Conservation (phyloP, 495 filamentous ascomycete genomes). For the Talaromyces thailandensis region DNA sequence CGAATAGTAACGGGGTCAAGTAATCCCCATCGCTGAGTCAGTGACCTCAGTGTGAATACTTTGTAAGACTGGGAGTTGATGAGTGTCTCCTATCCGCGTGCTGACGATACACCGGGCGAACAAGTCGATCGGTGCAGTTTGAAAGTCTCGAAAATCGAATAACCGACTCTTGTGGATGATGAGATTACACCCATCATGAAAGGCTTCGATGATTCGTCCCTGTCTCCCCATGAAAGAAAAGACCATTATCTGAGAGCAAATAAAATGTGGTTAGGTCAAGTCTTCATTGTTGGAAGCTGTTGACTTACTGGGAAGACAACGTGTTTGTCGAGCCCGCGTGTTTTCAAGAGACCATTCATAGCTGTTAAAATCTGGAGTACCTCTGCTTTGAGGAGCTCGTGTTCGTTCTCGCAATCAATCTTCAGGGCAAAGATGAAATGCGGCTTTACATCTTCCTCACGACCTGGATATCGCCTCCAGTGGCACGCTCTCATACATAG, state of each 20-base stretch:
- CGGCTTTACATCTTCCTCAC: neutral
- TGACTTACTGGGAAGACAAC: neutral
- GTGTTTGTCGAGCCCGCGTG: too few species aligned
- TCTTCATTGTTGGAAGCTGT: neutral
- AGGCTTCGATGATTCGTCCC: neutral
- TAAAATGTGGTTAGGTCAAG: neutral
- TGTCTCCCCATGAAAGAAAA: neutral
- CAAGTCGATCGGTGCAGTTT: neutral
- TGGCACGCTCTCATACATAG: neutral
- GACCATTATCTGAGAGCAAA: neutral
- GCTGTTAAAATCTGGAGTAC: neutral
- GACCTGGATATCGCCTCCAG: neutral
- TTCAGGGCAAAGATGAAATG: neutral
- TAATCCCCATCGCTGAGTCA: too few species aligned
- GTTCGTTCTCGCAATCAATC: neutral
- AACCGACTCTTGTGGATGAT: neutral
- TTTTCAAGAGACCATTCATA: neutral
- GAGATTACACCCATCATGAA: neutral
- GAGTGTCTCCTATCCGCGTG: neutral
- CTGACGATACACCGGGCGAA: neutral
- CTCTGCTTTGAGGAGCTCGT: neutral
- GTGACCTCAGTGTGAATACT: neutral
- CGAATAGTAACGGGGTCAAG: too few species aligned
- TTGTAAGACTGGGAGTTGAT: neutral
- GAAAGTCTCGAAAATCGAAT: neutral